Base-by-base conservation (phyloP, 179 eudicot genomes). In the Corrigiola litoralis region DNA sequence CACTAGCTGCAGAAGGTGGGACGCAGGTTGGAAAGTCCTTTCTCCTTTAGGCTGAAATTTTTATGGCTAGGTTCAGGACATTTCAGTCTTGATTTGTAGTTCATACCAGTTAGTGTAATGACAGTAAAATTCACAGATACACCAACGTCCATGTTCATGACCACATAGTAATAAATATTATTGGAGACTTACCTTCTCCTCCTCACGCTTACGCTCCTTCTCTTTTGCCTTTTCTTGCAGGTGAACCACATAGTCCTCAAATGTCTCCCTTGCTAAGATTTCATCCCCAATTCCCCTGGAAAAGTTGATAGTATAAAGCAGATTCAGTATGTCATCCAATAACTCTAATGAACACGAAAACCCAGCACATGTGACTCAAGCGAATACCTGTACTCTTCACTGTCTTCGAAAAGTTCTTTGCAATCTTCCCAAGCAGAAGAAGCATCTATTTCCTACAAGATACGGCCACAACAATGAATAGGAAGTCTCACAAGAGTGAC, bases 181-280 rank as follows among this genome's bases (percentile, higher is more conserved):
- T n/a, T 61, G 20, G 12, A n/a, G 34, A 34, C 20, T 56, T 73
- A 95, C 97, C 97, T 91, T 95, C 58, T 95, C 99, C 62, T 95
- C 99, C 70, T 95, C 99, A 27, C 97, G 85, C 73, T 85, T 95
- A 14, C 92, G 85, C 61, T 94, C 99, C 74, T 91, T 94, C 68
- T 94, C 96, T 82, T 84, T 90, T 48, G 86, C 87, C 80, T 88
- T 95, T 68, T 90, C 97, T 74, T 83, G 92, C 69, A 95, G 65
- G 69, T 78, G 77, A 38, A 63, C 65, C 48, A 88, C 56, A 69
- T 86, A 81, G 50, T 88, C 92, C 70, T 91, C 90, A 76, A 95
- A 95, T 28, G 87, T 63, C 74, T 88, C 92, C 76, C 27, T 80
- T 16, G 88, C 85, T 55, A 72, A 48, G 78, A 58, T 85, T 75